Evolutionary conservation across 1,139 yeast genomes (phyloP), one percentile per base, ranked within the genome.

Genomic region (Yamadazyma sp.): DNA sequence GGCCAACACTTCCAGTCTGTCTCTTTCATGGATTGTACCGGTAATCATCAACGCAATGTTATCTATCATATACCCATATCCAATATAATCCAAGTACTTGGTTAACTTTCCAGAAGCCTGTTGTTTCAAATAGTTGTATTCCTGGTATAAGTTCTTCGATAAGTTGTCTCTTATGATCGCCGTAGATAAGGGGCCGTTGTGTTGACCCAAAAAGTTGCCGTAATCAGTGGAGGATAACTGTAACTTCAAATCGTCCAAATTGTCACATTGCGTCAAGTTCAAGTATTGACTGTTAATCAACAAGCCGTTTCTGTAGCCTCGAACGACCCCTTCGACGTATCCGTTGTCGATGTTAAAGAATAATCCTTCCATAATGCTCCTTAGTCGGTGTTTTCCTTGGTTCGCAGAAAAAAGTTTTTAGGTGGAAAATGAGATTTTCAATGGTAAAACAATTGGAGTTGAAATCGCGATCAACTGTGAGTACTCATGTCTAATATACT

Each of bases 1-100:
- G 44, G 81, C 79, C 55, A 92, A 75, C 43, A 92, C 83, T 56
- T 92, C 98, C 36, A 81, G 69, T 58, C 87, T 80, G 62, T 94
- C 96, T 56, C 98, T 79, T 56, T 91, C 96, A 59, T 94, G 98
- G 46, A 92, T 79, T 0, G 98, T 89, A 27, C 99, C 99, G 1
- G 98, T 91, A 55, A 94, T 91, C 84, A 94, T 86, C 56, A 94
- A 74, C 22, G 94, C 87, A 33, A 92, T 96, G 61, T 94, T 94
- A 67, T 94, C 98, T 59, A 94, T 94, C 99, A 94, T 94, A 67
- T 94, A 94, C 10, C 97, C 95, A 61, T 89, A 92, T 34, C 94
- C 83, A 58, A 94, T 88, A 62, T 71, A 94, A 61, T 94, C 96
- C 79, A 94, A 75, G 58, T 91, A 89, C 60, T 81, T 79, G 36